phyloP scores from a whole-genome alignment of 352 stramenopile species.

The Phytopythium ostracodes region DNA sequence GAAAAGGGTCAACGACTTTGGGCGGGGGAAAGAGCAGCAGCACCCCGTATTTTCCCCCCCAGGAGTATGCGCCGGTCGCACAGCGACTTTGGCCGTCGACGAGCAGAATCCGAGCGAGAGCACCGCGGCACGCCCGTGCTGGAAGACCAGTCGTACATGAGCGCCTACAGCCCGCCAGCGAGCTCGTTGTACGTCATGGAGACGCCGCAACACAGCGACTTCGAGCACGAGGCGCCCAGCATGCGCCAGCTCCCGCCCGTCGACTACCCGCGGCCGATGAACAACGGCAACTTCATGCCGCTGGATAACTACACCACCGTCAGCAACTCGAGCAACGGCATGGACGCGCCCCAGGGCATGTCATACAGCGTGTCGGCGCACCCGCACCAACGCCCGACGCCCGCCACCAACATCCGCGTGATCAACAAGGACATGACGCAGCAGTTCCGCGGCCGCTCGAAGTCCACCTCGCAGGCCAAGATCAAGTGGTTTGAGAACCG shows the following conservation, averaged over 20 bases:
- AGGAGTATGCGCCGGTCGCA: slow-evolving; percentile 26
- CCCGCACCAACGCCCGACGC: slow-evolving; percentile 41
- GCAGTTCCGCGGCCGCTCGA: slow-evolving; percentile 75
- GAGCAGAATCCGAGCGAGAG: slow-evolving; percentile 26
- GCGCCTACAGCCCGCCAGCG: slow-evolving; percentile 41
- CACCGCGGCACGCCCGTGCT: slow-evolving; percentile 66
- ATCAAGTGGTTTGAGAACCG: slow-evolving; percentile 89
- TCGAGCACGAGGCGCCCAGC: slow-evolving; percentile 15
- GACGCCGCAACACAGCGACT: slow-evolving; percentile 29
- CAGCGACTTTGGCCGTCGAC: slow-evolving; percentile 14
- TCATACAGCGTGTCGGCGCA: slow-evolving; percentile 39
- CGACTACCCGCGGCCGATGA: slow-evolving; percentile 17
- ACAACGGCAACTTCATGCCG: slow-evolving; percentile 33
- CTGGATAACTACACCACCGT: slow-evolving; percentile 47
- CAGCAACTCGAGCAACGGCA: slow-evolving; percentile 30
- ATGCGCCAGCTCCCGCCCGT: slow-evolving; percentile 30
- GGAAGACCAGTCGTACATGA: slow-evolving; percentile 67
- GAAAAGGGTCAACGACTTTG: not conserved
- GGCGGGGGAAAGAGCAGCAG: not conserved
- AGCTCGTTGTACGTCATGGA: slow-evolving; percentile 76
- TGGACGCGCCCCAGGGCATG: slow-evolving; percentile 14
- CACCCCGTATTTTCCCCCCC: not conserved
- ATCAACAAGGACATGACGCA: slow-evolving; percentile 90
- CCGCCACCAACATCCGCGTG: slow-evolving; percentile 83
- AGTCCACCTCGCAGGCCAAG: slow-evolving; percentile 61